Conservation (phyloP, 768 basidiomycete species). For the Wakefieldia striispora region DNA sequence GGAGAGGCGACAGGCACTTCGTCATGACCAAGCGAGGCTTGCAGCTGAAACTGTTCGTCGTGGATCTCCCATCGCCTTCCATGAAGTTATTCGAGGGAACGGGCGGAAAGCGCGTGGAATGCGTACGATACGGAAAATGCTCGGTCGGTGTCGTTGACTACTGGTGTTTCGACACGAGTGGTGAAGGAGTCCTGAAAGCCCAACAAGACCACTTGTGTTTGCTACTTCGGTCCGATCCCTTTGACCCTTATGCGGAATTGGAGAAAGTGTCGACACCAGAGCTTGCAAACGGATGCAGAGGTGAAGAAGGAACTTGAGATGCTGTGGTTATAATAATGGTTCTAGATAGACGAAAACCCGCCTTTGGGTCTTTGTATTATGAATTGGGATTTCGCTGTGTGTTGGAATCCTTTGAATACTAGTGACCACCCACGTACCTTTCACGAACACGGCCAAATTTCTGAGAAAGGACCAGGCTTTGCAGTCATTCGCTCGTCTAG, state of each 20-base stretch:
- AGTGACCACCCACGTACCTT: background rate
- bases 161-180: slow-evolving; percentile 32
- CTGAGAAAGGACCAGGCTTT: too few species aligned
- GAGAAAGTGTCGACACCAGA: slow-evolving; percentile 27
- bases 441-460: too few species aligned
- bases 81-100: slow-evolving; percentile 18
- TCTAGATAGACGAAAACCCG: too few species aligned
- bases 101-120: slow-evolving; percentile 8
- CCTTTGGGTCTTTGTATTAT: background rate
- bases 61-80: slow-evolving; percentile 19
- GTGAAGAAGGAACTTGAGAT: slow-evolving; percentile 11
- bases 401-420: background rate
- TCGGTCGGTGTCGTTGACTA: slow-evolving; percentile 30
- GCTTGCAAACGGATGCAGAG: slow-evolving; percentile 20
- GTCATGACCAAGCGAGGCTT: slow-evolving; percentile 34
- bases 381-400: background rate
- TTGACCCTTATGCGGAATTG: slow-evolving; percentile 27
- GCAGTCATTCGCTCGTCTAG: too few species aligned
- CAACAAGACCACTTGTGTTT: slow-evolving; percentile 30
- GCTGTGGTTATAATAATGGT: slow-evolving; percentile 23
- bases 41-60: slow-evolving; percentile 24
- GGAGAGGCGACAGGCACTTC: slow-evolving; percentile 30
- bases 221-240: slow-evolving; percentile 27
- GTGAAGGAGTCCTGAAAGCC: slow-evolving; percentile 20
- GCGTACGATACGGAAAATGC: slow-evolving; percentile 18